Base-by-base conservation (phyloP, 2,329 filamentous ascomycete species). In the Malbranchea zuffiana region DNA sequence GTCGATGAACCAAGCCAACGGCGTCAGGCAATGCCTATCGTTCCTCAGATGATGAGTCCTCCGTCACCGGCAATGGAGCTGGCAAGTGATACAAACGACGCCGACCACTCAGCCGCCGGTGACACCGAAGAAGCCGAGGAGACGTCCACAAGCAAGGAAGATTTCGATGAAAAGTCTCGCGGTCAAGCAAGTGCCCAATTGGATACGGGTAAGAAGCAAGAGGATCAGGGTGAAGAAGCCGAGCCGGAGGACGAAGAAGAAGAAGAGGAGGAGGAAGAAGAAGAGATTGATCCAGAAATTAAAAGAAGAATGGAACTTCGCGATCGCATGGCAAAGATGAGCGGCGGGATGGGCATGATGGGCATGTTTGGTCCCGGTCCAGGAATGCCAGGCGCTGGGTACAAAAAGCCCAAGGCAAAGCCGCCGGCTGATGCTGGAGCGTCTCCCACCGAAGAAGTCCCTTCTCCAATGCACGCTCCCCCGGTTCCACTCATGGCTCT, bases 261-360 rank as follows among this genome's bases (percentile, higher is more conserved):
- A 7, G 75, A 74, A 3, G 76, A 75, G 10, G 80, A 79, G n/a
- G 80, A 82, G 13, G 81, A 85, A 20, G 83, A 87, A 32, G 82
- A 87, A 18, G 84, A 93, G 11, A 68, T 92, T 35, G 87, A 96
- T 51, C 85, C 86, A 1, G 90, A 98, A 57, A 71, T 84, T 15
- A 78, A 75, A 47, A 80, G 87, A 35, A 82, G 80, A 55, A 78
- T 94, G 61, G 88, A 95, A 56, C 69, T 98, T 20, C 77, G 90
- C 42, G 86, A 90, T 44, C 78, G 90, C 50, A 98, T 98, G 85
- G 90, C 90, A 30, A 95, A 94, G 63, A 90, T 98, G 81, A 93
- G 88, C 48, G 88, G 88, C 38, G 88, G 88, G 15, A 94, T 94
- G 84, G 85, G 85, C 31, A 93, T 96, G 80, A 78, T 85, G 55